Evolutionary conservation across 495 filamentous ascomycete species (phyloP).

Genomic region (Annulohypoxylon stygium): DNA sequence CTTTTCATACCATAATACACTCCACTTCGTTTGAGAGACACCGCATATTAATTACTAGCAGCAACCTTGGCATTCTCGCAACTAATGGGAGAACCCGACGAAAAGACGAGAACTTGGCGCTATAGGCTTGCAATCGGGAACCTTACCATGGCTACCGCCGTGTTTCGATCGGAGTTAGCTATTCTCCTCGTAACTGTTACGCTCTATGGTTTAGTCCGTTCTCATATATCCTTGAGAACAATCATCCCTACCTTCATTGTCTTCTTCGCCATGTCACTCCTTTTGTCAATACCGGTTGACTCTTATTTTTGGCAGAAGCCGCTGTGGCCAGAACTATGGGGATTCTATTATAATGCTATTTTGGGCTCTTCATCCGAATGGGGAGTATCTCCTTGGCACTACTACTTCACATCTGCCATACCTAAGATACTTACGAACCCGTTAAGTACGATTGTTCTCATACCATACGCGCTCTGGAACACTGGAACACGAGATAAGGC

Average conservation of each 20-base stretch:
- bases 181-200: slow-evolving; percentile 76
- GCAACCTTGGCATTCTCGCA: slow-evolving; percentile 78
- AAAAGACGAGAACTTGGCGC: slow-evolving; percentile 50
- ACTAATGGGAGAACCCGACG: slow-evolving; percentile 69
- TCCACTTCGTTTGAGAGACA: not conserved
- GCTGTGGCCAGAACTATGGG: slow-evolving; percentile 91
- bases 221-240: slow-evolving; percentile 67
- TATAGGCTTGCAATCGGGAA: slow-evolving; percentile 74
- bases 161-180: slow-evolving; percentile 92
- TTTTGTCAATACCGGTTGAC: slow-evolving; percentile 79
- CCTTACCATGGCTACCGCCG: slow-evolving; percentile 82
- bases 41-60: slow-evolving; percentile 45
- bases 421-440: slow-evolving; percentile 90
- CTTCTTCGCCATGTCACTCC: slow-evolving; percentile 72
- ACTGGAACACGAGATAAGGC: slow-evolving; percentile 59
- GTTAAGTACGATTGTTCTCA: slow-evolving; percentile 67
- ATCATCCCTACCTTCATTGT: slow-evolving; percentile 77
- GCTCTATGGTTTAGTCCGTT: slow-evolving; percentile 67
- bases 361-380: slow-evolving; percentile 81
- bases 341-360: slow-evolving; percentile 92
- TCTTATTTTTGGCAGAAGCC: slow-evolving; percentile 92
- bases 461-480: slow-evolving; percentile 73
- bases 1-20: not conserved
- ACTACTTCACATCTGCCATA: slow-evolving; percentile 84
- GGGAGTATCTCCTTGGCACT: slow-evolving; percentile 87